Evolutionary conservation across 176 grass and related monocot genomes (phyloP).

Genomic region (Poa annua): DNA sequence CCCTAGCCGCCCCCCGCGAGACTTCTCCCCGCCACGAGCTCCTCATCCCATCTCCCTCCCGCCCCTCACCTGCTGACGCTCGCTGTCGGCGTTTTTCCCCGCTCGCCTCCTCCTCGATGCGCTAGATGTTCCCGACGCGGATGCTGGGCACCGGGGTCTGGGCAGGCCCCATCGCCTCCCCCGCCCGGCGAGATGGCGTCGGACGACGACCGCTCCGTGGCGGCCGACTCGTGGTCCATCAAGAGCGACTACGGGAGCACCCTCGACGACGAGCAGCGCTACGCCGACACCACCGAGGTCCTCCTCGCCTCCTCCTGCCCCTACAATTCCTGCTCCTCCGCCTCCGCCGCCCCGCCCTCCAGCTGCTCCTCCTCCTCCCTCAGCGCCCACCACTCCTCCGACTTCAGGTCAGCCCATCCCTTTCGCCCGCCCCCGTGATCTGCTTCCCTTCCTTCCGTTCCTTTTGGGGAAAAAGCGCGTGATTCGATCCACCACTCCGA

Average conservation of each 20-base stretch:
- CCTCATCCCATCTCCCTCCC: too few species aligned
- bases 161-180: background rate
- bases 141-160: conserved; percentile 36
- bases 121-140: conserved; percentile 65
- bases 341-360: conserved; percentile 47
- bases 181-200: conserved; percentile 66
- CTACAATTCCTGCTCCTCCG: conserved; percentile 44
- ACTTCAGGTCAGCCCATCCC: conserved; percentile 59
- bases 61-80: too few species aligned
- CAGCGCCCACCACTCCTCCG: conserved; percentile 54
- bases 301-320: conserved; percentile 64
- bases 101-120: too few species aligned
- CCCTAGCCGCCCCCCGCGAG: too few species aligned
- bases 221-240: conserved; percentile 98
- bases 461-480: background rate
- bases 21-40: too few species aligned
- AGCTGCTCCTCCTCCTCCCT: conserved; percentile 45
- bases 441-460: background rate
- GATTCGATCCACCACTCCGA: conserved; percentile 28
- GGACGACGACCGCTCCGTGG: conserved; percentile 91
- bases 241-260: conserved; percentile 98
- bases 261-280: conserved; percentile 95
- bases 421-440: conserved; percentile 31
- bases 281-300: conserved; percentile 77
- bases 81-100: too few species aligned